phyloP scores from a whole-genome alignment of 306 rosid genomes.

The Crataegus laevigata region DNA sequence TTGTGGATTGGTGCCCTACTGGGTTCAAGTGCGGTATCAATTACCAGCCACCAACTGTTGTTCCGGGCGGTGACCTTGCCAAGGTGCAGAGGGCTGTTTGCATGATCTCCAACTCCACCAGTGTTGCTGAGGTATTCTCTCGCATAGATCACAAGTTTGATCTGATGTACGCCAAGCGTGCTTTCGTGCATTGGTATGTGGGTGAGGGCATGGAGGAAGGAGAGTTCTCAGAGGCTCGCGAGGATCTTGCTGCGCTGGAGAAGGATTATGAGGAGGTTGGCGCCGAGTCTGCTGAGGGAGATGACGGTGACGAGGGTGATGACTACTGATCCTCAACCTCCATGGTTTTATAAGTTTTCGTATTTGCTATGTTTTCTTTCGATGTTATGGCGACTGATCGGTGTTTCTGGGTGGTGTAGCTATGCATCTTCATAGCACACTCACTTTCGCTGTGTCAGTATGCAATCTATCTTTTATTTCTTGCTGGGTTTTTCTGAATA shows the following conservation, averaged over 20 bases:
- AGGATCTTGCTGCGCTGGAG: constrained; percentile 92
- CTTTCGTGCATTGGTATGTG: constrained; percentile 93
- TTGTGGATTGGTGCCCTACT: constrained; percentile 91
- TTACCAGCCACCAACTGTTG: constrained; percentile 82
- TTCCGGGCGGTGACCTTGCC: constrained; percentile 83
- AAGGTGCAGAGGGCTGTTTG: constrained; percentile 93
- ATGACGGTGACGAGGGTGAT: constrained; percentile 61
- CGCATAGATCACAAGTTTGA: constrained; percentile 85
- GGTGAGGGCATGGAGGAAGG: constrained; percentile 99
- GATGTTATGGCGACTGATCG: neutral
- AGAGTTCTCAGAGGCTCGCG: constrained; percentile 90
- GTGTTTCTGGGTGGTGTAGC: neutral
- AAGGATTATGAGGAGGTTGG: constrained; percentile 92
- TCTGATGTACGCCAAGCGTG: constrained; percentile 87
- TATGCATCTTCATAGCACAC: constrained; percentile 1
- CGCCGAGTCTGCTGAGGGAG: constrained; percentile 73
- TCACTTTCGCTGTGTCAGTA: neutral
- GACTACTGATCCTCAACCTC: constrained; percentile 29
- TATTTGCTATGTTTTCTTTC: neutral
- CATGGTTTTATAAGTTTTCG: neutral
- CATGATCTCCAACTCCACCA: constrained; percentile 87
- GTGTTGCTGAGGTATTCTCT: constrained; percentile 84
- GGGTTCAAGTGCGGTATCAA: constrained; percentile 91
- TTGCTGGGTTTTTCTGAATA: neutral
- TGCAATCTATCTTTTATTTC: neutral